These are phyloP conservation scores for Rhamnella rubrinervis DNA, from an alignment of 331 rosid species.

Conservation along the genomic window DNA sequence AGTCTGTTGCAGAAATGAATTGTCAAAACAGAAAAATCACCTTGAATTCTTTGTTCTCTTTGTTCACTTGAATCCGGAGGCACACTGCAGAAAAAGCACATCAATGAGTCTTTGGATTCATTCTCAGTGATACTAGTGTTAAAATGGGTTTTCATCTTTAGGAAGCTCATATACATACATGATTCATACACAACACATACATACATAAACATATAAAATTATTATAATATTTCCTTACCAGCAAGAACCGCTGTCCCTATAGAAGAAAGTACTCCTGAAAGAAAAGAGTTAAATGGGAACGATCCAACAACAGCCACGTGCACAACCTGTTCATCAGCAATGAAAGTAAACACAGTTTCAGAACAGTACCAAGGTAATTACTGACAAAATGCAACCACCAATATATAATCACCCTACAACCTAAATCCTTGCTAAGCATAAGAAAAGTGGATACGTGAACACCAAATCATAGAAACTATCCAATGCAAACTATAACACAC, in stretches of 20 bases:
- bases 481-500: too few species aligned
- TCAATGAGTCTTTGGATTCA: neutral
- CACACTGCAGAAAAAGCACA: constrained; percentile 55
- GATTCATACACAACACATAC: neutral
- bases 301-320: constrained; percentile 88
- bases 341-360: neutral
- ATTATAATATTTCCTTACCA: constrained; percentile 50
- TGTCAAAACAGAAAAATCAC: constrained; percentile 27
- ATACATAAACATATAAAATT: neutral
- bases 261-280: constrained; percentile 91
- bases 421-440: too few species aligned
- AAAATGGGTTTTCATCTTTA: too few species aligned
- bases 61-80: constrained; percentile 97
- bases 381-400: too few species aligned
- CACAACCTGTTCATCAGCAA: constrained; percentile 57
- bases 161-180: too few species aligned
- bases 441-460: too few species aligned
- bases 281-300: constrained; percentile 94
- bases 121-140: too few species aligned
- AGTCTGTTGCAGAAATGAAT: neutral
- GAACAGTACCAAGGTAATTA: too few species aligned
- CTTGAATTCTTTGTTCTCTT: constrained; percentile 98
- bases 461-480: too few species aligned
- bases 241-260: constrained; percentile 98
- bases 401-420: too few species aligned